Conservation (phyloP, 352 stramenopile species). For the Pythium aristosporum region DNA sequence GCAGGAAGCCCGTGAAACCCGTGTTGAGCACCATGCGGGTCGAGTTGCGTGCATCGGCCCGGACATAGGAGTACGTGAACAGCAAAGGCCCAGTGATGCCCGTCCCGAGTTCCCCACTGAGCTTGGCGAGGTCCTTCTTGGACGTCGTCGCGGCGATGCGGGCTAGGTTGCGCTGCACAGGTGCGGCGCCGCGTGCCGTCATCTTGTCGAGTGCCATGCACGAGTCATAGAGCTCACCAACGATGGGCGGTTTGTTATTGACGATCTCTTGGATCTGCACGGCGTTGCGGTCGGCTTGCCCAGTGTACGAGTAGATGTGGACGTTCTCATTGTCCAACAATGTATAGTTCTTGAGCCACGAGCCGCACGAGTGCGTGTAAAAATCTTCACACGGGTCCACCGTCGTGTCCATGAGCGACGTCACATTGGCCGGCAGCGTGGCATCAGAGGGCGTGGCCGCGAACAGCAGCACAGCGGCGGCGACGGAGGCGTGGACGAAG, state of each 20-base stretch:
- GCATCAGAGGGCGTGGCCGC: conserved; percentile 13
- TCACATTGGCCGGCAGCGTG: conserved; percentile 34
- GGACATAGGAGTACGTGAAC: conserved; percentile 35
- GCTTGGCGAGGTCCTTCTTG: conserved; percentile 37
- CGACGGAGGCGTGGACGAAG: conserved; percentile 20
- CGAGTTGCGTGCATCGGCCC: conserved; percentile 83
- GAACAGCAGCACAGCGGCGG: conserved; percentile 5
- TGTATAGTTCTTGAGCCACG: conserved; percentile 32
- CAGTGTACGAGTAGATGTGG: conserved; percentile 47
- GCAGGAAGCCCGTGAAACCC: conserved; percentile 58
- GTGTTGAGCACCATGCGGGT: conserved; percentile 78
- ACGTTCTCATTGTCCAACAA: conserved; percentile 18
- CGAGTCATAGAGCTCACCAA: conserved; percentile 62
- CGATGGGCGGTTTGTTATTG: conserved; percentile 56
- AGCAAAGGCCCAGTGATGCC: not conserved
- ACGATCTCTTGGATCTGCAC: conserved; percentile 50
- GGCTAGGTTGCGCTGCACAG: conserved; percentile 35
- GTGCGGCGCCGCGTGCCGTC: conserved; percentile 34
- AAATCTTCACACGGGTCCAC: conserved; percentile 68
- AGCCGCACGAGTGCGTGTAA: conserved; percentile 58
- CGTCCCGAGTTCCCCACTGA: conserved; percentile 40
- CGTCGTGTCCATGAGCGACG: conserved; percentile 40
- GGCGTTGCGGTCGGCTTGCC: conserved; percentile 49
- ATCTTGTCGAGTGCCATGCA: conserved; percentile 46
- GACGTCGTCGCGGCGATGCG: conserved; percentile 30